Evolutionary conservation across 768 basidiomycete genomes (phyloP).

Genomic region (Psilocybe sp.): DNA sequence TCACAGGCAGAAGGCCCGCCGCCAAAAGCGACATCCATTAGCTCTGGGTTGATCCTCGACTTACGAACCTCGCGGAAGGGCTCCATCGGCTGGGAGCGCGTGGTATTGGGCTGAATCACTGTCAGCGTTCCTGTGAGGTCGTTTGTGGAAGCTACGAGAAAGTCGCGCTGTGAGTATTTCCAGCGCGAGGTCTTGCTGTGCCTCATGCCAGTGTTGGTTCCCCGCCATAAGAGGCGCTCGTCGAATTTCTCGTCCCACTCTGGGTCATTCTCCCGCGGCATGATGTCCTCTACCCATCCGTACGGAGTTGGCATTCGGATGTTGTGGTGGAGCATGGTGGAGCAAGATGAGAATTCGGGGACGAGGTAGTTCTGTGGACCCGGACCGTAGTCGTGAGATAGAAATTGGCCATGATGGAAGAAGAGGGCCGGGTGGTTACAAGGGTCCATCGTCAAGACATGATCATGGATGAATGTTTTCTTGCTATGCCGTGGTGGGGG

Average conservation of each 20-base stretch:
- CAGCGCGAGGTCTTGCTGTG: conserved; percentile 39
- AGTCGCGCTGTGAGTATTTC: conserved; percentile 47
- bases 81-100: conserved; percentile 29
- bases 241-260: conserved; percentile 63
- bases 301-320: conserved; percentile 49
- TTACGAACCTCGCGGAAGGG: conserved; percentile 29
- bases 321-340: conserved; percentile 51
- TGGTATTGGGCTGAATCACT: conserved; percentile 32
- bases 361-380: conserved; percentile 36
- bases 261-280: conserved; percentile 47
- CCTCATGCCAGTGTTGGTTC: conserved; percentile 66
- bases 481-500: conserved; percentile 28
- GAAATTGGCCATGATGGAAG: conserved; percentile 50
- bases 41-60: conserved; percentile 44
- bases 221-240: conserved; percentile 69
- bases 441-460: conserved; percentile 45
- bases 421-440: conserved; percentile 44
- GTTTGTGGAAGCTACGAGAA: conserved; percentile 43
- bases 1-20: conserved; percentile 43
- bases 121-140: conserved; percentile 35
- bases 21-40: conserved; percentile 61
- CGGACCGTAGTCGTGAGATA: conserved; percentile 46
- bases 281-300: conserved; percentile 42
- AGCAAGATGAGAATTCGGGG: conserved; percentile 53
- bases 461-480: conserved; percentile 50